These are phyloP conservation scores for Blastocystis sp. DNA, from an alignment of 352 stramenopile genomes.

Conservation along the genomic window DNA sequence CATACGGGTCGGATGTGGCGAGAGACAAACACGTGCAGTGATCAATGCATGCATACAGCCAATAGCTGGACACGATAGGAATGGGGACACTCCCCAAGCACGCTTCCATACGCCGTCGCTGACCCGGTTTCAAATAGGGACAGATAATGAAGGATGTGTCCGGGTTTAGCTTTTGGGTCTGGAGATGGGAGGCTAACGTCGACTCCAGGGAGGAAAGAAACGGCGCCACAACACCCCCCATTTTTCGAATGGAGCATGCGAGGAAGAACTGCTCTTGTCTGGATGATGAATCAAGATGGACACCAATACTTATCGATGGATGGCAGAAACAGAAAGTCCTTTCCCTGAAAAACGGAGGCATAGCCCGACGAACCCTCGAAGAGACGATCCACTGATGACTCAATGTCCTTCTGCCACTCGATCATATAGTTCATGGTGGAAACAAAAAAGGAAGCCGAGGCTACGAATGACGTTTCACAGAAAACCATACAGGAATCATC, in stretches of 20 bases:
- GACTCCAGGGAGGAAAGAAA: constrained; percentile 13
- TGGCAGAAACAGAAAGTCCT: constrained; percentile 52
- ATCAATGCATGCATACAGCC: constrained; percentile 64
- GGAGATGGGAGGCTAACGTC: neutral
- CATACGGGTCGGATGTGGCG: neutral
- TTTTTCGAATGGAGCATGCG: constrained; percentile 10
- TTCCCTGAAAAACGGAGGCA: constrained; percentile 12
- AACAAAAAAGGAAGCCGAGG: neutral
- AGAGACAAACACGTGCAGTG: constrained; percentile 4
- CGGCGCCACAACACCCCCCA: constrained; percentile 35
- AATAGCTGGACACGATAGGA: constrained; percentile 33
- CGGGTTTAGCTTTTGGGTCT: neutral
- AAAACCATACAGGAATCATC: too few relatives aligned
- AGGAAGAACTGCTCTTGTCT: constrained; percentile 60
- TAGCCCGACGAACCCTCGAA: constrained; percentile 27
- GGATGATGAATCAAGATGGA: neutral
- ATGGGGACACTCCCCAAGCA: neutral
- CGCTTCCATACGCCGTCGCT: constrained; percentile 7
- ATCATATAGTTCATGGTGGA: constrained; percentile 1
- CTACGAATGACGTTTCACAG: neutral
- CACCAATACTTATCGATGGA: constrained; percentile 14
- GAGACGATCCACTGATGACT: constrained; percentile 22
- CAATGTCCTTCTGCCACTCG: constrained; percentile 65
- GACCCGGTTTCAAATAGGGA: constrained; percentile 42
- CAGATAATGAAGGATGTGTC: constrained; percentile 11